These are phyloP conservation scores for Podospora didyma DNA, from an alignment of 495 filamentous ascomycete species.

Conservation along the genomic window DNA sequence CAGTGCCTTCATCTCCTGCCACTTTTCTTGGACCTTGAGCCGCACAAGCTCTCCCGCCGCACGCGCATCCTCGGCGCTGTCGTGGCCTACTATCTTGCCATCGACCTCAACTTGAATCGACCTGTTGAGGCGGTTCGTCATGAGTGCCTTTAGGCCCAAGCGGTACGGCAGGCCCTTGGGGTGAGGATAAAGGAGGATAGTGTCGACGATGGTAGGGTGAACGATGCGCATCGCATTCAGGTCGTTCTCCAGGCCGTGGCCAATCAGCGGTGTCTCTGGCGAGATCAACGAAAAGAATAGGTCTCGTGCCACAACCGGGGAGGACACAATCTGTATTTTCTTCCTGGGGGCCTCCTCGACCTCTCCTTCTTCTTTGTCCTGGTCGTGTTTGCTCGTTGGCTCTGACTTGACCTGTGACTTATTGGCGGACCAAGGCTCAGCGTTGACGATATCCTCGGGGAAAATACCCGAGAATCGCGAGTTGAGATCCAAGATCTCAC, in stretches of 20 bases:
- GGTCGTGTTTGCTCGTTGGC: background rate
- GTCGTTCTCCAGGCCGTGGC: conserved; percentile 94
- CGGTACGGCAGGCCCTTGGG: conserved; percentile 69
- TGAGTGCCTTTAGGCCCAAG: conserved; percentile 67
- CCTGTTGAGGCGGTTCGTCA: conserved; percentile 58
- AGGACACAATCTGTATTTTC: conserved; percentile 63
- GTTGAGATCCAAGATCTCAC: conserved; percentile 85
- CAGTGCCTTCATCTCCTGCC: conserved; percentile 55
- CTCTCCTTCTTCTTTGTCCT: background rate
- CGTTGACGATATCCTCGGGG: conserved; percentile 66
- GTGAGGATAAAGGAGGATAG: conserved; percentile 78
- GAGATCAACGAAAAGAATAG: conserved; percentile 68
- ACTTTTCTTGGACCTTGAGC: conserved; percentile 58
- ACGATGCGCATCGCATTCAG: conserved; percentile 77
- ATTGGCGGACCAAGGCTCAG: conserved; percentile 51
- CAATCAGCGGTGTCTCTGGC: conserved; percentile 76
- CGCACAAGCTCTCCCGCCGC: conserved; percentile 83
- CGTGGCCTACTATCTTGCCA: conserved; percentile 57
- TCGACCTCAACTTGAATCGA: conserved; percentile 68
- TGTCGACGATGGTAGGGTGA: conserved; percentile 83
- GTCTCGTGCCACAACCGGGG: conserved; percentile 64
- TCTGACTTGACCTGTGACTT: background rate
- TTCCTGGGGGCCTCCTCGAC: conserved; percentile 12
- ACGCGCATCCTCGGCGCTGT: conserved; percentile 82
- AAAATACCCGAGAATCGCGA: conserved; percentile 82